Conservation (phyloP, 1,284 basidiomycete species). For the Malassezia caprae region DNA sequence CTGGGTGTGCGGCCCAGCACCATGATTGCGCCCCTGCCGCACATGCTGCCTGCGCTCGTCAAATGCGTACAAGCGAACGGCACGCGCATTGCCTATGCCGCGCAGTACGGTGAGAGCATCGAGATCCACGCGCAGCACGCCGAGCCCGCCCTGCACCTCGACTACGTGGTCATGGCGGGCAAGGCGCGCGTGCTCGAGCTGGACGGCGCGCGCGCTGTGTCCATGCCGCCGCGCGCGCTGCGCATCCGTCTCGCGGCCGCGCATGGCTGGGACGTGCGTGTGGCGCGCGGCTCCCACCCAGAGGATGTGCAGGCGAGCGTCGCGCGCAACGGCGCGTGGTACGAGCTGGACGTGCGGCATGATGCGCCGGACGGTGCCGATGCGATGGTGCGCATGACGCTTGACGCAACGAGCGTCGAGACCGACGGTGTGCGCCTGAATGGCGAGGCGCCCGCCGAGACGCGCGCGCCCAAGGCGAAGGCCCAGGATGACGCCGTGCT, state of each 20-base stretch:
- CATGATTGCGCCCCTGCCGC: conserved; percentile 58
- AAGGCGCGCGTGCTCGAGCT: conserved; percentile 51
- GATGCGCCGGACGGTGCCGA: conserved; percentile 19
- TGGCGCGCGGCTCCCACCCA: conserved; percentile 20
- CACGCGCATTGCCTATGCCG: conserved; percentile 63
- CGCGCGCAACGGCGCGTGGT: conserved; percentile 8
- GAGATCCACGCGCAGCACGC: conserved; percentile 65
- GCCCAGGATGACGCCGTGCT: conserved; percentile 3
- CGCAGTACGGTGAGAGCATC: conserved; percentile 71
- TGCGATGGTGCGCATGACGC: conserved; percentile 21
- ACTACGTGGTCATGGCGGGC: conserved; percentile 73
- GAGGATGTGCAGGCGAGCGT: background rate
- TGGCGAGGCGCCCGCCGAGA: conserved; percentile 20
- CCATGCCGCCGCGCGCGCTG: conserved; percentile 58
- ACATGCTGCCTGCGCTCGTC: conserved; percentile 68
- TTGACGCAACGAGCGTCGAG: conserved; percentile 30
- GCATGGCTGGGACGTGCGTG: conserved; percentile 83
- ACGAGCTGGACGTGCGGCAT: conserved; percentile 19
- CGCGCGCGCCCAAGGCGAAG: conserved; percentile 10
- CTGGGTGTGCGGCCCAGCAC: conserved; percentile 40
- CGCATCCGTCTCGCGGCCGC: conserved; percentile 67
- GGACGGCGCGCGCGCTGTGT: conserved; percentile 55
- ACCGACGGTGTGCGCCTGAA: conserved; percentile 33
- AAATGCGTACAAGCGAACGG: conserved; percentile 66
- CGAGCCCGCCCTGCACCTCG: conserved; percentile 70